These are phyloP conservation scores for Rhizopus stolonifer DNA, from an alignment of 371 early-diverging fungal species.

Conservation along the genomic window DNA sequence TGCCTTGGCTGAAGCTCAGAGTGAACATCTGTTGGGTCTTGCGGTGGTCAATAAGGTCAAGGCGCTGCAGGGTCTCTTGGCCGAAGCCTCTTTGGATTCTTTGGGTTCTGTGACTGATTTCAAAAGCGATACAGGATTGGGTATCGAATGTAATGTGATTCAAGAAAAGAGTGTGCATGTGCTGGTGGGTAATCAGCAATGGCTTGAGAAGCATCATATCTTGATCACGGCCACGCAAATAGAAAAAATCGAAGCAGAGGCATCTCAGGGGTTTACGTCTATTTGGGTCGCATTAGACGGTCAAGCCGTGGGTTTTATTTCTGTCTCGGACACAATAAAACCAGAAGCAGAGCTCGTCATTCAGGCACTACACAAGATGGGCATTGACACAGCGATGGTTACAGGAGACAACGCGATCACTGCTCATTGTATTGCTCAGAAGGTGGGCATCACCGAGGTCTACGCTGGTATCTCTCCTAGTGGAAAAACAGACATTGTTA, in stretches of 20 bases:
- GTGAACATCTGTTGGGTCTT: constrained; percentile 89
- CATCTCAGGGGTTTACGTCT: constrained; percentile 73
- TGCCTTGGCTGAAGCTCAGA: constrained; percentile 77
- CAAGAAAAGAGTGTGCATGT: constrained; percentile 37
- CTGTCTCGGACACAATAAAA: constrained; percentile 84
- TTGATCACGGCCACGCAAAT: constrained; percentile 30
- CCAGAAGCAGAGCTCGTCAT: constrained; percentile 76
- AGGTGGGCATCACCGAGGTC: constrained; percentile 76
- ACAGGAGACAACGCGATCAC: constrained; percentile 92
- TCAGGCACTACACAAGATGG: constrained; percentile 70
- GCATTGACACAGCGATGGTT: constrained; percentile 82
- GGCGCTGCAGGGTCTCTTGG: constrained; percentile 29
- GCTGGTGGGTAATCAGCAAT: constrained; percentile 74
- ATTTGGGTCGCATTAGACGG: constrained; percentile 73
- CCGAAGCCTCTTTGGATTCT: constrained; percentile 28
- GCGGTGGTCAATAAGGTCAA: constrained; percentile 70
- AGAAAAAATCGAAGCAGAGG: not conserved
- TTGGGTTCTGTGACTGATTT: constrained; percentile 56
- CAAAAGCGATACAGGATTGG: constrained; percentile 74
- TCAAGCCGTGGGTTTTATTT: constrained; percentile 71
- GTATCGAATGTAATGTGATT: constrained; percentile 62
- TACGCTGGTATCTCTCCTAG: constrained; percentile 91
- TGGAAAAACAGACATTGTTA: constrained; percentile 83
- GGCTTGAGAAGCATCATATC: constrained; percentile 53
- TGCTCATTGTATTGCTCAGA: constrained; percentile 69